Base-by-base conservation (phyloP, 768 basidiomycete species). In the Melanogaster broomeanus region DNA sequence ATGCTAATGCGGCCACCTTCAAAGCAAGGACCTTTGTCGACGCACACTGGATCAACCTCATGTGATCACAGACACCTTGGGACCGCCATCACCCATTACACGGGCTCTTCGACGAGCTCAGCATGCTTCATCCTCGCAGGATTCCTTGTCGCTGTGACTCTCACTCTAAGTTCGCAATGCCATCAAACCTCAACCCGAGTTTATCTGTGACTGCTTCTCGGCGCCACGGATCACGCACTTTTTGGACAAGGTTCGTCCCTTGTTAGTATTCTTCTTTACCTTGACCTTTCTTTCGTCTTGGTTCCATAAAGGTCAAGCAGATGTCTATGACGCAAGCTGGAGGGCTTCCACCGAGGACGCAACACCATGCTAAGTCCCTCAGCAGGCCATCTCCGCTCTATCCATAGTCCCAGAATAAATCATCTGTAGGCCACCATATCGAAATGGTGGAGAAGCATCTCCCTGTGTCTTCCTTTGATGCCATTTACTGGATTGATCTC, bases 301-400 rank as follows among this genome's bases (percentile, higher is more conserved):
- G 72, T 88, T 89, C 64, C 87, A 88, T 61, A 64, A 73, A 42
- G 82, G 82, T 6, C 87, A 89, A 62, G 87, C 87, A 2, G 77
- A 80, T 42, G 79, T 89, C 24, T 90, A 91, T 62, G 88, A 90
- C 72, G 66, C 72, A 34, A 90, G 87, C 1, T 73, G 89, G 5
- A 73, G 69, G 68, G 75, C 13, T 74, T 90, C 0, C 74, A 90
- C 2, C 78, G 85, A 9, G 89, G 89, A 0, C 73, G 88, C 19
- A 78, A 84, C 58, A 87, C 86, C 15, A 86, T 90, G 84, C 74
- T 88, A 12, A 76, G 74, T 46, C 73, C 90, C 18, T 77, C 80
- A 4, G 83, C 85, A 0, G 77, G 78, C 31, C 87, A 89, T 57
- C 69, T 90, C 9, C 73, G 73, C 27, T 68, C 76, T 3, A n/a